Conservation (phyloP, 2,329 filamentous ascomycete species). For the Claviceps sp. region DNA sequence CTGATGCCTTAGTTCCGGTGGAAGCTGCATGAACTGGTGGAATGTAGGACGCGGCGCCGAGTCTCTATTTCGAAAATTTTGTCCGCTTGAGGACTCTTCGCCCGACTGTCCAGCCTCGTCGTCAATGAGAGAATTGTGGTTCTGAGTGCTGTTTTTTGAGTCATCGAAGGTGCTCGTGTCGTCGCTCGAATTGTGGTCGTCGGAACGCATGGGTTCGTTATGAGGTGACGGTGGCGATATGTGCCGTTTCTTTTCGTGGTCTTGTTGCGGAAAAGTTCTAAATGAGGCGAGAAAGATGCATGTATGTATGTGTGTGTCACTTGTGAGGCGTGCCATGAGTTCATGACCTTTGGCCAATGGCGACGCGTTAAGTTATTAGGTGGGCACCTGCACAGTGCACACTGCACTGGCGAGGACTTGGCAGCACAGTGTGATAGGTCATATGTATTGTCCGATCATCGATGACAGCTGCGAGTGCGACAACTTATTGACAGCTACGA, state of each 20-base stretch:
- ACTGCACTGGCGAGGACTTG: no score
- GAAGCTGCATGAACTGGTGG: conserved; percentile 14
- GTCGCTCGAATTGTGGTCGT: background rate
- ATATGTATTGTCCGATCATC: no score
- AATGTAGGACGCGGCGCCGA: conserved; percentile 7
- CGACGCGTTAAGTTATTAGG: no score
- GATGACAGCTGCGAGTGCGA: no score
- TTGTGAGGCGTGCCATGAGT: no score
- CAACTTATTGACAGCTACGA: no score
- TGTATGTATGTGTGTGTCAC: no score
- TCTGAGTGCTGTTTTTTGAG: background rate
- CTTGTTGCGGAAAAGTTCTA: no score
- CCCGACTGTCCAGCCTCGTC: conserved; percentile 6
- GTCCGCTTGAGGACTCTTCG: background rate
- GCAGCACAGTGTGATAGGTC: no score
- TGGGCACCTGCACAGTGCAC: no score
- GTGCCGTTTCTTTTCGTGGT: background rate
- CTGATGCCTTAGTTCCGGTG: conserved; percentile 13
- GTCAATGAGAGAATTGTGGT: conserved; percentile 5
- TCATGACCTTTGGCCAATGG: no score
- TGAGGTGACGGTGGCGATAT: background rate
- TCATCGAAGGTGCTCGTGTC: conserved; percentile 2
- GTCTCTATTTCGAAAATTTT: background rate
- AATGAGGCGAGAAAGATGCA: no score
- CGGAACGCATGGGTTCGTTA: background rate